A percentile compares a stretch with the other conserved stretches of the same genome.
Evolutionary conservation across 768 basidiomycete genomes (phyloP).

Genomic region (Fibroporia radiculosa): DNA sequence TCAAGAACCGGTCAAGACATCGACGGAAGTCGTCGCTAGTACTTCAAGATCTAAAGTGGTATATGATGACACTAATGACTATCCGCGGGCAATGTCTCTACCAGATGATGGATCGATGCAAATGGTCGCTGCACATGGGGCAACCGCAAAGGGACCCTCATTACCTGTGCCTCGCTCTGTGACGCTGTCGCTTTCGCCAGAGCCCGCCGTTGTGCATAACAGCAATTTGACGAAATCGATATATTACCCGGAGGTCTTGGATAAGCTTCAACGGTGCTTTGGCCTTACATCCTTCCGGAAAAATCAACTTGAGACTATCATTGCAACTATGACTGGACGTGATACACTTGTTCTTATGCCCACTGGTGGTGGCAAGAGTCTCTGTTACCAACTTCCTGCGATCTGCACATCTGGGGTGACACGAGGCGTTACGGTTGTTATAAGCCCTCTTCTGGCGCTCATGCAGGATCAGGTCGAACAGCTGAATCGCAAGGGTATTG

Average conservation of each 20-base stretch:
- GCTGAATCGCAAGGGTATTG: constrained; percentile 54
- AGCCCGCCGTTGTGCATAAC: too few relatives aligned
- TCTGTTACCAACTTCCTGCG: constrained; percentile 89
- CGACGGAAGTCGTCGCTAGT: too few relatives aligned
- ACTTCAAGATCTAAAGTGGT: too few relatives aligned
- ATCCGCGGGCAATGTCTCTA: too few relatives aligned
- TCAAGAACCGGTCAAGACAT: too few relatives aligned
- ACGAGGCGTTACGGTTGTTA: constrained; percentile 78
- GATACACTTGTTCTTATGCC: constrained; percentile 97
- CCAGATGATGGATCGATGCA: too few relatives aligned
- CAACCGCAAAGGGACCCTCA: too few relatives aligned
- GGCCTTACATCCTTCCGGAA: constrained; percentile 58
- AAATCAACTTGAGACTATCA: constrained; percentile 85
- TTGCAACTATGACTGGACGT: constrained; percentile 65
- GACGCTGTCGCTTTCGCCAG: too few relatives aligned
- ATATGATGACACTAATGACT: too few relatives aligned
- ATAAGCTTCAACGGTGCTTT: constrained; percentile 53
- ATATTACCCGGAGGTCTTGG: constrained; percentile 28
- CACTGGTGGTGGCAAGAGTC: constrained; percentile 87
- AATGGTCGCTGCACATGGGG: too few relatives aligned
- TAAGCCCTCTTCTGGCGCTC: constrained; percentile 82
- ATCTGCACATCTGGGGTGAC: constrained; percentile 67
- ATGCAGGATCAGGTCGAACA: constrained; percentile 85
- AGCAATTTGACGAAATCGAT: neutral
- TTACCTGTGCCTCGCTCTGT: too few relatives aligned